A percentile compares a stretch with the other conserved stretches of the same genome.
These are phyloP conservation scores for Pseudocercospora fuligena DNA, from an alignment of 2,329 filamentous ascomycete genomes.

Conservation along the genomic window DNA sequence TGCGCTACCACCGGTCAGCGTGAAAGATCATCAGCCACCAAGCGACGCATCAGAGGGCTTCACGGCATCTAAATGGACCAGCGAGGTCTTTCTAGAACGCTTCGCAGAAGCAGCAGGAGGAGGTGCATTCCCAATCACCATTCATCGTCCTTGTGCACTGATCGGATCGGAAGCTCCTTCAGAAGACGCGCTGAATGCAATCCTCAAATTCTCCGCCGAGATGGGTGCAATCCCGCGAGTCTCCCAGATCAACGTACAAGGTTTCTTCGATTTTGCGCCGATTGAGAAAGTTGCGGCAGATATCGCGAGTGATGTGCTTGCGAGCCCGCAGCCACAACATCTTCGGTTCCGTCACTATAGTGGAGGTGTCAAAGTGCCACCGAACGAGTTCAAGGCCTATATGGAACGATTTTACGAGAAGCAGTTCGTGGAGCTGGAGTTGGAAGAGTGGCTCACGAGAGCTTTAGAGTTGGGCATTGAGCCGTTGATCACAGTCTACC, in stretches of 20 bases:
- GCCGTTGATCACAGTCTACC: slow-evolving; percentile 25
- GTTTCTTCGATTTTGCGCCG: slow-evolving; percentile 24
- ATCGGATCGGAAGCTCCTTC: slow-evolving; percentile 23
- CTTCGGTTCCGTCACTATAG: slow-evolving; percentile 25
- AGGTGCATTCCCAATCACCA: slow-evolving; percentile 15
- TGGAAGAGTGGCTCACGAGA: slow-evolving; percentile 24
- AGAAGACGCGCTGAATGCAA: slow-evolving; percentile 25
- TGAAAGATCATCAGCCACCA: slow-evolving; percentile 12
- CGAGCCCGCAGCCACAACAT: background rate
- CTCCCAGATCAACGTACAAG: slow-evolving; percentile 14
- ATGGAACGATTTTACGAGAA: slow-evolving; percentile 18
- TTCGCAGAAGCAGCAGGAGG: slow-evolving; percentile 1
- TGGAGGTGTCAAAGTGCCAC: slow-evolving; percentile 20
- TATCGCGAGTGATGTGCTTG: slow-evolving; percentile 9
- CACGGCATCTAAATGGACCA: slow-evolving; percentile 27
- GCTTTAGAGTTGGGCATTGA: slow-evolving; percentile 23
- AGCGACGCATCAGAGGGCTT: slow-evolving; percentile 24
- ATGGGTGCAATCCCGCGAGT: slow-evolving; percentile 23
- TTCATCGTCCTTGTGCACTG: slow-evolving; percentile 28
- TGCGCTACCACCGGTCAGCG: slow-evolving; percentile 18
- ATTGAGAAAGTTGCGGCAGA: slow-evolving; percentile 19
- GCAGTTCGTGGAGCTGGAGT: slow-evolving; percentile 22
- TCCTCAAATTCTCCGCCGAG: slow-evolving; percentile 21
- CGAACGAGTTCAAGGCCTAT: slow-evolving; percentile 17
- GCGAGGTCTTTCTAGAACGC: slow-evolving; percentile 25